Evolutionary conservation across 352 stramenopile species (phyloP).

Genomic region (Phytophthora tubulina): DNA sequence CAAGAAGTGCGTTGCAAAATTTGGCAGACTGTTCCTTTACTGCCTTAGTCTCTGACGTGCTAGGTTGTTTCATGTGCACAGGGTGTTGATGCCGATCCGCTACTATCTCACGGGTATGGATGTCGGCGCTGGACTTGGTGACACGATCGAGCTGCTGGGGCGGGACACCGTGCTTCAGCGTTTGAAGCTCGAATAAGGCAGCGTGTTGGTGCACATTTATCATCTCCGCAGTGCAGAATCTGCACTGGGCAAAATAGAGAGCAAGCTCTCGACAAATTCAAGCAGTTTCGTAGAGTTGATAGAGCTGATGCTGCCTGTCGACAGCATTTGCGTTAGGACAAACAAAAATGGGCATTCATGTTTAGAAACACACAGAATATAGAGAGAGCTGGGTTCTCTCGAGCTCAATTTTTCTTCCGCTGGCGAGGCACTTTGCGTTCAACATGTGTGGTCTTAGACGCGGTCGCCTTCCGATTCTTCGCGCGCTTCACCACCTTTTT

Average conservation of each 20-base stretch:
- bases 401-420: slow-evolving; percentile 51
- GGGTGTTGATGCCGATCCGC: slow-evolving; percentile 88
- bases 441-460: slow-evolving; percentile 44
- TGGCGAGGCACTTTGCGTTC: slow-evolving; percentile 58
- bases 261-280: neutral
- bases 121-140: slow-evolving; percentile 81
- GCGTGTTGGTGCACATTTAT: too few relatives aligned
- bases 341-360: slow-evolving; percentile 32
- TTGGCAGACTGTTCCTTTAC: neutral
- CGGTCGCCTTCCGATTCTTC: slow-evolving; percentile 42
- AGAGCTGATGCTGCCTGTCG: neutral
- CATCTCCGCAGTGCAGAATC: too few relatives aligned
- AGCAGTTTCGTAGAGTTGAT: neutral
- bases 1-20: slow-evolving; percentile 71
- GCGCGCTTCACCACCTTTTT: slow-evolving; percentile 50
- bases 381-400: slow-evolving; percentile 13
- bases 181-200: slow-evolving; percentile 39
- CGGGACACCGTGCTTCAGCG: slow-evolving; percentile 66
- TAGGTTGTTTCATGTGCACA: slow-evolving; percentile 33
- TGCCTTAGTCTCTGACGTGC: neutral
- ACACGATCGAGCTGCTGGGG: slow-evolving; percentile 85
- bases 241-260: neutral
- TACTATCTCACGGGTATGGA: slow-evolving; percentile 91
- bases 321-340: slow-evolving; percentile 8
- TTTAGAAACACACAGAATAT: slow-evolving; percentile 32